Conservation (phyloP, 768 basidiomycete genomes). For the Suillus sp. region DNA sequence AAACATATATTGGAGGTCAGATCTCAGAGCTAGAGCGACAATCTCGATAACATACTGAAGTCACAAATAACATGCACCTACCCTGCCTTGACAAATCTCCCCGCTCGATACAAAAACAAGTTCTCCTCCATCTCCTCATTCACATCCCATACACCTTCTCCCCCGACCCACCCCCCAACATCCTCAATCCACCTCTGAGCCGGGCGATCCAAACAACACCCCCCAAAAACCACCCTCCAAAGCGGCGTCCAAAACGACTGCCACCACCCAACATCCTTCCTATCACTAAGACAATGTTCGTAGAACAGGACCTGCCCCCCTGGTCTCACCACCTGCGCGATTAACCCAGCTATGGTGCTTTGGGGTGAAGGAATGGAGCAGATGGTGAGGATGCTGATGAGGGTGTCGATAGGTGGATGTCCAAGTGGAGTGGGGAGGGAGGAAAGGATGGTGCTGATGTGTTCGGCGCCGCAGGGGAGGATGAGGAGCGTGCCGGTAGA, state of each 20-base stretch:
- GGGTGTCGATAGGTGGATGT: slow-evolving; percentile 51
- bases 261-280: slow-evolving; percentile 64
- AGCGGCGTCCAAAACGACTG: slow-evolving; percentile 73
- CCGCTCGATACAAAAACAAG: slow-evolving; percentile 61
- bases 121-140: slow-evolving; percentile 56
- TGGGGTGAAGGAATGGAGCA: slow-evolving; percentile 65
- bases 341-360: slow-evolving; percentile 46
- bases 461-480: slow-evolving; percentile 65
- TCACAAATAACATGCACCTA: slow-evolving; percentile 35
- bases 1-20: neutral
- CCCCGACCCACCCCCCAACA: slow-evolving; percentile 50
- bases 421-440: slow-evolving; percentile 30
- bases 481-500: slow-evolving; percentile 54
- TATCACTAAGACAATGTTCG: slow-evolving; percentile 66
- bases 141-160: slow-evolving; percentile 43
- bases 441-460: slow-evolving; percentile 49
- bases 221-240: slow-evolving; percentile 61
- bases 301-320: slow-evolving; percentile 68
- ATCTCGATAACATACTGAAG: neutral
- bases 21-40: neutral
- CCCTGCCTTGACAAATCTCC: slow-evolving; percentile 52
- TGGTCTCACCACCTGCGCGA: slow-evolving; percentile 55
- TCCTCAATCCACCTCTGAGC: slow-evolving; percentile 50
- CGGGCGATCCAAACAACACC: slow-evolving; percentile 64
- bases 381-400: slow-evolving; percentile 65